Conservation (phyloP, 2,329 filamentous ascomycete genomes). For the Penicillium sp. region DNA sequence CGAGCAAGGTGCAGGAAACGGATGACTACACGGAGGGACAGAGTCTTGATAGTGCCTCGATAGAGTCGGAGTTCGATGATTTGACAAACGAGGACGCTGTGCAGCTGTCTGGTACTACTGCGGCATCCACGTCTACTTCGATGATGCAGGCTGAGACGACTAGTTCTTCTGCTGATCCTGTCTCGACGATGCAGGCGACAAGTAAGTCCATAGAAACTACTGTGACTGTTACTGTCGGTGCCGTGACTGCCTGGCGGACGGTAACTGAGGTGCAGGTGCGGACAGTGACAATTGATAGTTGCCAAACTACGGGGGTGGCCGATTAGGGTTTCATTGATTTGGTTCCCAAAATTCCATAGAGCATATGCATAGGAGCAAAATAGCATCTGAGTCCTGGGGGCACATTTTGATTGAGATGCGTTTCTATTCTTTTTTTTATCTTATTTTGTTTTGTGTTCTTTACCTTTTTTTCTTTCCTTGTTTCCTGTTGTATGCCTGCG, state of each 20-base stretch:
- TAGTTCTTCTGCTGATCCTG: background rate
- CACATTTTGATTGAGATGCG: too few relatives aligned
- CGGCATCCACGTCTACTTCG: background rate
- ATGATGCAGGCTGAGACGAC: conserved; percentile 1
- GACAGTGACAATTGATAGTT: conserved; percentile 22
- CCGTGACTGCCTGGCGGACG: conserved; percentile 29
- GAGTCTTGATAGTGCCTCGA: conserved; percentile 39
- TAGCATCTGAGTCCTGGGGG: background rate
- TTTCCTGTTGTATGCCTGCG: background rate
- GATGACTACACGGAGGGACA: conserved; percentile 33
- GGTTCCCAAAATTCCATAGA: background rate
- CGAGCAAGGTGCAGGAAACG: conserved; percentile 11
- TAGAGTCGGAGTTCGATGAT: conserved; percentile 39
- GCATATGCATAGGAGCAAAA: background rate
- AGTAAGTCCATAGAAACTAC: background rate
- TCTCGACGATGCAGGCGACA: background rate
- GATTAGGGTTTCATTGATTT: background rate
- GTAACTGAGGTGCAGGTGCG: conserved; percentile 8
- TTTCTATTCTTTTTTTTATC: background rate
- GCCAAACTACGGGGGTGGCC: conserved; percentile 16
- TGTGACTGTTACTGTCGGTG: conserved; percentile 3
- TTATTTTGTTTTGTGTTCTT: too few relatives aligned
- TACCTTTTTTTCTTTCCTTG: background rate
- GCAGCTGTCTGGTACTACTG: conserved; percentile 4
- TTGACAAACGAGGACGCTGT: conserved; percentile 15